Conservation (phyloP, 805 yeast species). For the Metschnikowia proteae region DNA sequence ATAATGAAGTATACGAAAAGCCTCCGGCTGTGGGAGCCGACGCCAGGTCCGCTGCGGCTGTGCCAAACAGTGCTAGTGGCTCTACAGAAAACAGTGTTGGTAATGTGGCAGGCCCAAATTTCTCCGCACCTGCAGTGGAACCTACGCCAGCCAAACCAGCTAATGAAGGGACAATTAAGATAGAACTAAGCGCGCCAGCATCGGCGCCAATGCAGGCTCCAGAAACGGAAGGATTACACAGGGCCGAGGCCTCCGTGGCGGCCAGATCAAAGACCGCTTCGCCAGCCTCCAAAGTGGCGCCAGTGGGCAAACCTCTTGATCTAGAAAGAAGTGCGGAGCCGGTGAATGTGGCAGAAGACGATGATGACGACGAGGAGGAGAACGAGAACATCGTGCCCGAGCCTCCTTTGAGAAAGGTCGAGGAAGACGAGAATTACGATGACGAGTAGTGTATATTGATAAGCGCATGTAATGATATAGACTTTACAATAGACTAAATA, state of each 20-base stretch:
- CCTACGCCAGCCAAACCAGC: slow-evolving; percentile 2
- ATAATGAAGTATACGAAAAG: slow-evolving; percentile 10
- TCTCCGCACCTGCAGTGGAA: slow-evolving; percentile 7
- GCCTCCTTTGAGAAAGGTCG: slow-evolving; percentile 44
- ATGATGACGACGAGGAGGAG: slow-evolving; percentile 30
- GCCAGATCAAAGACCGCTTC: background rate
- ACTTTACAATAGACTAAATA: background rate
- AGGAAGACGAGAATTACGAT: slow-evolving; percentile 46
- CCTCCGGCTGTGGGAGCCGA: background rate
- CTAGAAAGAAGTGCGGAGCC: slow-evolving; percentile 5
- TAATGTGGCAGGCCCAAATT: slow-evolving; percentile 1
- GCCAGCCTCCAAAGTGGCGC: background rate
- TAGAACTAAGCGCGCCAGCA: slow-evolving; percentile 2
- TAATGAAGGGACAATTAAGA: background rate
- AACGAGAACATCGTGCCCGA: slow-evolving; percentile 29
- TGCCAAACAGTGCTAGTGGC: background rate
- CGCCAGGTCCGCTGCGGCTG: background rate
- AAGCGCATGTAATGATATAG: background rate
- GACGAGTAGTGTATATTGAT: slow-evolving; percentile 27
- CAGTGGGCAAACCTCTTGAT: background rate
- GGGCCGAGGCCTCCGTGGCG: background rate
- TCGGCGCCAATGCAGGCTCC: slow-evolving; percentile 3
- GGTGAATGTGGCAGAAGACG: slow-evolving; percentile 13
- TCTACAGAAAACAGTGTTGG: background rate
- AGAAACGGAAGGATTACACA: background rate